Evolutionary conservation across 331 rosid genomes (phyloP), one percentile per base, ranked within the genome.

Genomic region (Telfairia occidentalis): DNA sequence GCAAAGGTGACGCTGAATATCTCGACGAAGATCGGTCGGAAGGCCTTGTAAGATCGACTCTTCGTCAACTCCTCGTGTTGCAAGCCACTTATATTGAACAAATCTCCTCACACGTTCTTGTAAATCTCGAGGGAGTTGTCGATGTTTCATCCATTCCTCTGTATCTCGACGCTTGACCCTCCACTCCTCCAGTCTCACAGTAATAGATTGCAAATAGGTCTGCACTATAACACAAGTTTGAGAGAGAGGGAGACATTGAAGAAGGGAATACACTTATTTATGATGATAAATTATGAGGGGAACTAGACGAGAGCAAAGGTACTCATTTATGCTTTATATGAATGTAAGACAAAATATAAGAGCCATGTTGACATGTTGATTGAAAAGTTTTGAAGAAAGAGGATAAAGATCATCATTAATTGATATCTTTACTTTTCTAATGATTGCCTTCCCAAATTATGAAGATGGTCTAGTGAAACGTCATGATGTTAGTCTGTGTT

Each of bases 101-200:
- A 89, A 94, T 78, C 89, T 78, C 76, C 90, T 65, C 3, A 89
- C 95, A 26, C 96, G 97, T 63, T 88, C 91, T 83, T 78, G 88
- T 11, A 94, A 84, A 78, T 73, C 53, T 78, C 61, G 78, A 32
- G 98, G 98, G 40, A 94, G 98, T 54, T 91, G 96, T 18, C 97
- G 92, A 38, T 94, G 98, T n/a, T 26, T 84, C 98, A 93, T 93
- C 98, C 98, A 93, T 75, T 91, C 96, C 82, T 93, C 98, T 0
- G 98, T 93, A 81, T 93, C 98, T 26, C 91, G 87, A 61, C 91
- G 78, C 83, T 88, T 89, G 15, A 94, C 90, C 81, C 98, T 89
- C 91, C 97, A 94, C 78, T 94, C 98, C 83, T 94, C 98, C 80
- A 91, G 90, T 75, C 95, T 94, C 84, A 91, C 85, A 6, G 97